Conservation (phyloP, 495 filamentous ascomycete genomes). For the Friedmanniomyces simplex region DNA sequence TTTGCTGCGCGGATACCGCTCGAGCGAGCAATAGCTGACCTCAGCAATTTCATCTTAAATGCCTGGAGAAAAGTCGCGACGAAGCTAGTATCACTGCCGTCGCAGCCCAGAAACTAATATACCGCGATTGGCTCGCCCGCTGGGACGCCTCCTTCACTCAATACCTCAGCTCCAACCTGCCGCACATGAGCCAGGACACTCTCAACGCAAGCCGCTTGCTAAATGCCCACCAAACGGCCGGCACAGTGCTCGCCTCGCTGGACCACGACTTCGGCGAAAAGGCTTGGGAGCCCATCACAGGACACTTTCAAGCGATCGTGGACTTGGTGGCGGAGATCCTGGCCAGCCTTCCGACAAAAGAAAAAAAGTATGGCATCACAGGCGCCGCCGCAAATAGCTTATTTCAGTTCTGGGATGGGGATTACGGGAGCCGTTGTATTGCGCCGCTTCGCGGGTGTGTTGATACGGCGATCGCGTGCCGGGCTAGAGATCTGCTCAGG, state of each 20-base stretch:
- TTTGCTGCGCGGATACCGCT: background rate
- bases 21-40: background rate
- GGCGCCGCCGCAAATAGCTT: background rate
- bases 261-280: background rate
- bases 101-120: background rate
- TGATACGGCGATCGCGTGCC: background rate
- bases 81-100: background rate
- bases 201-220: background rate
- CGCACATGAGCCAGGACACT: background rate
- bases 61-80: background rate
- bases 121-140: background rate
- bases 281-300: background rate
- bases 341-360: background rate
- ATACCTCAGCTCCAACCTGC: background rate
- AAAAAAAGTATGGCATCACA: background rate
- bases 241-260: background rate
- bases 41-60: background rate
- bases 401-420: slow-evolving; percentile 1
- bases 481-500: background rate
- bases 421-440: slow-evolving; percentile 7
- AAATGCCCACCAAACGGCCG: background rate
- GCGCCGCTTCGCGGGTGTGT: background rate
- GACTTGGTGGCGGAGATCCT: background rate
- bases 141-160: background rate
- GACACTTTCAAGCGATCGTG: background rate